phyloP scores from a whole-genome alignment of 192 early-diverging fungal species.

The Podila minutissima region DNA sequence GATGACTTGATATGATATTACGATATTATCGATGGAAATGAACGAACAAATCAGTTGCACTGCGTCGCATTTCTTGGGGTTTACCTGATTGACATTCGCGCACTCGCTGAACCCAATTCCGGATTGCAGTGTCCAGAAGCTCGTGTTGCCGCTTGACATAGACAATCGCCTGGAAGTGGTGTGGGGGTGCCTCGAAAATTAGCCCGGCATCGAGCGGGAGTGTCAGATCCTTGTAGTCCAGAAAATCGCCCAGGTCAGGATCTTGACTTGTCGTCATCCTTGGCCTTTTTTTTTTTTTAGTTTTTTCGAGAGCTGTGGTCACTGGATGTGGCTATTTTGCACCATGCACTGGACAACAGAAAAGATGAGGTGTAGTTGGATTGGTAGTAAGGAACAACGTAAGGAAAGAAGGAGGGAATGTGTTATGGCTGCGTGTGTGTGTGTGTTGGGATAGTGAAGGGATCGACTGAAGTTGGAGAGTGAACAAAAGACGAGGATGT shows the following conservation, averaged over 20 bases:
- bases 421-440: too few species aligned
- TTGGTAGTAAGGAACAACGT: too few species aligned
- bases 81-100: constrained; percentile 42
- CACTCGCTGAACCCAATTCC: constrained; percentile 22
- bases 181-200: constrained; percentile 48
- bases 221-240: constrained; percentile 42
- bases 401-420: too few species aligned
- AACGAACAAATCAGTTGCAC: neutral
- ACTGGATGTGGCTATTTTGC: too few species aligned
- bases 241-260: constrained; percentile 9
- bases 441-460: too few species aligned
- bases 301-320: too few species aligned
- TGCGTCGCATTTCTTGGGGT: neutral
- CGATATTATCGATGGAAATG: neutral
- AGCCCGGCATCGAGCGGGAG: constrained; percentile 32
- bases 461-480: too few species aligned
- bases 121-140: constrained; percentile 36
- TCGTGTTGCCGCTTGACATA: constrained; percentile 49
- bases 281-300: neutral
- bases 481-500: too few species aligned
- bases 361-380: too few species aligned
- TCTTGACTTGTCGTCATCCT: neutral
- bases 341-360: too few species aligned
- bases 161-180: constrained; percentile 28
- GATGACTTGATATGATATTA: neutral